Base-by-base conservation (phyloP, 176 grass and related monocot species). In the Neostapfia colusana region DNA sequence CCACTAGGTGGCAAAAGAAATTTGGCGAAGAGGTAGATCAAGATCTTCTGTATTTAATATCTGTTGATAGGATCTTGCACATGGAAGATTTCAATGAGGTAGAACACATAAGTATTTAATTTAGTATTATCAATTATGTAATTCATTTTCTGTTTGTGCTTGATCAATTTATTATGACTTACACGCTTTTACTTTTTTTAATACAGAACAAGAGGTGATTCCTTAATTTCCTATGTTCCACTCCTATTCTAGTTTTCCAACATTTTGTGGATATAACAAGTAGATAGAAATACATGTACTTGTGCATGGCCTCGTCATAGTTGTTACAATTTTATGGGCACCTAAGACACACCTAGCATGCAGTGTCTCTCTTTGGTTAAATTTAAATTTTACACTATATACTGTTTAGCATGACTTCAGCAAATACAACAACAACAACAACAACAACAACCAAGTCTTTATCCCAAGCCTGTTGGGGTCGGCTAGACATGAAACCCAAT, bases 71-170 rank as follows among this genome's bases (percentile, higher is more conserved):
- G 77, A 72, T 98, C 45, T 79, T 94, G 81, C 91, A 98, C 55
- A 92, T 90, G 66, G 91, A 92, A 83, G 87, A 98, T 88, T 92
- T 98, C 46, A 92, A 66, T 37, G 87, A 94, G 91, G 95, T 94
- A 94, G 70, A 70, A 39, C 14, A 43, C 66, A 44, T 13, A 76
- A 42, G 14, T 4, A 61, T 43, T 36, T 74, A 73, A 51, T 82
- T 3, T 78, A 21, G 68, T 21, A 21, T 54, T 23, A n/a, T 53
- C 18, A 54, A n/a, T 68, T 79, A 13, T 35, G 55, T 40, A 56
- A 14, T 81, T 53, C 78, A 67, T 65, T 65, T 26, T 64, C 6
- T 0, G 2, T 64, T 8, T 55, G 36, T 70, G 11, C 56, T 31
- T 31, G 6, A 26, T 70, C 16, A 10, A 51, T 77, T 1, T 9